Base-by-base conservation (phyloP, 2,329 filamentous ascomycete species). In the Trichocomaceae sp. region DNA sequence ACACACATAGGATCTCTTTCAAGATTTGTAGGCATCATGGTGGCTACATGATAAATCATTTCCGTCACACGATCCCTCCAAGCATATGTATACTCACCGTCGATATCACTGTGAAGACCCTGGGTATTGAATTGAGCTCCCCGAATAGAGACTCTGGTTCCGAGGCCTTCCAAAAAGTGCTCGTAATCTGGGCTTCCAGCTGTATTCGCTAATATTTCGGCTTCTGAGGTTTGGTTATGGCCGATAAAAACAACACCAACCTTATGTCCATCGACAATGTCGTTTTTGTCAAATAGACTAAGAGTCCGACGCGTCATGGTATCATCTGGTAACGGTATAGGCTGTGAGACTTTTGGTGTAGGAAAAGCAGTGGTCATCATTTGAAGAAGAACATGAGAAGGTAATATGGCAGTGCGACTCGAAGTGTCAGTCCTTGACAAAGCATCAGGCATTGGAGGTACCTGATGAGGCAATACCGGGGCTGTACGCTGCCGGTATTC, bases 41-140 rank as follows among this genome's bases (percentile, higher is more conserved):
- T 99, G 5, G 88, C 90, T 53, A 97, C 86, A 68, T 97, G 93
- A 71, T 95, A 99, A 29, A 97, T 86, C 45, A 99, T 88, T 69
- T 97, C 93, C 5, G 91, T 93, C 55, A 96, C 90, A 44, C 91
- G 83, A 68, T 97, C 93, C 58, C 91, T 87, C 91, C 93, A 99
- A 64, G 89, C 92, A 66, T 92, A 91, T 0, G 91, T 90, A 69
- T 87, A 90, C 64, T 91, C 83, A 31, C 93, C 93, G 69, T 99
- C 93, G 1, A 79, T 79, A 64, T 92, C 85, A 61, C 85, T 81
- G 68, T 97, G 91, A 23, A 99, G 76, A 3, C 93, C 93, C 65
- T 96, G 92, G 0, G 91, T 90, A 65, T 99, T 97, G 75, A 96
- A 95, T 20, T 82, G 87, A 9, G 90, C 88, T 20, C 85, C 88